These are phyloP conservation scores for Pyrenochaeta sp. DNA, from an alignment of 2,329 filamentous ascomycete genomes.

Conservation along the genomic window DNA sequence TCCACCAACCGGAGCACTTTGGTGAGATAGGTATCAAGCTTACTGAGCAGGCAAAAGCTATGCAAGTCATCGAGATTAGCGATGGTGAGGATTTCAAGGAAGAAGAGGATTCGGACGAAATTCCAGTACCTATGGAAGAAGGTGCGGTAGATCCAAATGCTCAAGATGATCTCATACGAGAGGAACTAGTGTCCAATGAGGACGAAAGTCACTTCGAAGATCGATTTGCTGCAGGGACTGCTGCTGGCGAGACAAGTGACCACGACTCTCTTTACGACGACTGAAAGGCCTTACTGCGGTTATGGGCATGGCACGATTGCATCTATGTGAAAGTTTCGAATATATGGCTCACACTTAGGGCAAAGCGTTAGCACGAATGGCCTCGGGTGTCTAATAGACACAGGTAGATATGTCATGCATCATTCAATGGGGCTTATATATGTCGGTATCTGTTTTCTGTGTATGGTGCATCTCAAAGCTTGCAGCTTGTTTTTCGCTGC, in stretches of 20 bases:
- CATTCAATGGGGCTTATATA: too few relatives aligned
- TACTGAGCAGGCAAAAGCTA: constrained; percentile 28
- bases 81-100: constrained; percentile 9
- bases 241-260: constrained; percentile 17
- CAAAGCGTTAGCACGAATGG: not conserved
- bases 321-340: not conserved
- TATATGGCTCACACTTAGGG: not conserved
- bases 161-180: constrained; percentile 8
- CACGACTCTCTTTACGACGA: constrained; percentile 32
- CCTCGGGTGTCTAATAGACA: too few relatives aligned
- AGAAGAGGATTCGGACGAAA: not conserved
- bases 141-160: not conserved
- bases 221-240: constrained; percentile 29
- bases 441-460: too few relatives aligned
- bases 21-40: constrained; percentile 48
- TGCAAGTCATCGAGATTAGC: constrained; percentile 21
- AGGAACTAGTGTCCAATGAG: constrained; percentile 5
- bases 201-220: constrained; percentile 33
- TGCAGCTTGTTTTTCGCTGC: too few relatives aligned
- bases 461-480: too few relatives aligned
- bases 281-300: constrained; percentile 12
- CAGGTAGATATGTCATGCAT: too few relatives aligned
- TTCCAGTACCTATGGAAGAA: not conserved
- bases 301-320: not conserved
- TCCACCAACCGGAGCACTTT: constrained; percentile 65